Percentiles rank a stretch among this genome's conserved stretches.
Conservation (phyloP, 352 stramenopile species). For the Blastocystis sp. region DNA sequence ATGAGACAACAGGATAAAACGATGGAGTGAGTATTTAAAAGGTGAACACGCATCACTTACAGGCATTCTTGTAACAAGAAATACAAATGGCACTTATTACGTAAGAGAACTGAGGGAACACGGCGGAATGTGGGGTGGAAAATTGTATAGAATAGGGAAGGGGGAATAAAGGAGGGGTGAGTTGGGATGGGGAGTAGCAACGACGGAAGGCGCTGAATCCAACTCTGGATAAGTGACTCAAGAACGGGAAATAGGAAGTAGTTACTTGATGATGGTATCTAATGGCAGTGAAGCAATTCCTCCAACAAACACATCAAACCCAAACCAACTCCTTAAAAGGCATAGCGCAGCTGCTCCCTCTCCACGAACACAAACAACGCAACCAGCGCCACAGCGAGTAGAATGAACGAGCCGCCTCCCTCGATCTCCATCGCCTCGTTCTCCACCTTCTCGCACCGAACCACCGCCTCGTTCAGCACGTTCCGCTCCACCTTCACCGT, state of each 20-base stretch:
- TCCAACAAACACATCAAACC: not conserved
- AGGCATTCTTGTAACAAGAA: not conserved
- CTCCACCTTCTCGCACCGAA: constrained; percentile 50
- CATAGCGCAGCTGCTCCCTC: constrained; percentile 48
- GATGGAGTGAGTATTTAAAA: not conserved
- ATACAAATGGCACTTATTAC: not conserved
- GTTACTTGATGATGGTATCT: too few relatives aligned
- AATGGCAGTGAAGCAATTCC: too few relatives aligned
- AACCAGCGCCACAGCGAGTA: constrained; percentile 61
- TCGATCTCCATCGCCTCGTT: constrained; percentile 62
- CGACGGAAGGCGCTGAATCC: too few relatives aligned
- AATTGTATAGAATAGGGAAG: not conserved
- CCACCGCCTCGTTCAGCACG: not conserved
- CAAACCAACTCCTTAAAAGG: not conserved
- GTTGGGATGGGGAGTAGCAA: too few relatives aligned
- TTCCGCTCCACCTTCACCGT: not conserved
- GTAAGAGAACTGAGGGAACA: not conserved
- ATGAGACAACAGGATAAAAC: too few relatives aligned
- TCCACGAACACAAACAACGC: constrained; percentile 60
- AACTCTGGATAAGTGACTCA: too few relatives aligned
- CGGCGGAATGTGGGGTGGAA: not conserved
- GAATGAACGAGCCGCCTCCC: constrained; percentile 62
- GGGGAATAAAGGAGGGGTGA: not conserved
- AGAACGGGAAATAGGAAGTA: too few relatives aligned
- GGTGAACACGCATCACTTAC: not conserved